Base-by-base conservation (phyloP, 148 eudicot species). In the Amaranthus hypochondriacus region DNA sequence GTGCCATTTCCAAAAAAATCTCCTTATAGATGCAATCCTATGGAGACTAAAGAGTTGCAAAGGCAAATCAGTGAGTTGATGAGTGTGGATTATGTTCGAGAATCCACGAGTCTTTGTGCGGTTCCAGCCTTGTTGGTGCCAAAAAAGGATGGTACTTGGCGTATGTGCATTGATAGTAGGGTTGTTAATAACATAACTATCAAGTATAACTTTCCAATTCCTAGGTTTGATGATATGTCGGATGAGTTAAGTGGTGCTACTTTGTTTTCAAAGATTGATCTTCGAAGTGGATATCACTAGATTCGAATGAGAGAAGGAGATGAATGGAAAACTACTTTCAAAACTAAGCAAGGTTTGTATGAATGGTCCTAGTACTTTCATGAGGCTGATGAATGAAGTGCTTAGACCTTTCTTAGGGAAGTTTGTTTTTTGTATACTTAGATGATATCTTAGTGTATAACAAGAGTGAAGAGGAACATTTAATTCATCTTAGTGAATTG, bases 131-230 rank as follows among this genome's bases (percentile, higher is more conserved):
- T 9, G 11, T 9, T 9, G 13, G n/a, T 7, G 51, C 52, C 15
- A 46, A 7, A 47, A 9, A 43, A n/a, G n/a, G 48, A 48, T 11
- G 4, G 52, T 2, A 67, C 70, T 48, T 67, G 56, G 56, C 1
- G 55, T 6, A 68, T 66, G 6, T 66, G 28, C 8, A 49, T 66
- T 0, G 69, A 48, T 66, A 66, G 54, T 66, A 48, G 55, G 9
- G 69, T 7, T 4, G 55, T 66, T 53, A 66, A 66, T n/a, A 66
- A 66, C 18, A 66, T 66, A 28, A 48, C 69, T 3, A 66, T 66
- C 49, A 66, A 66, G 10, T 66, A 66, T 11, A 5, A 42, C 0
- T 66, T 66, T 42, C 55, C 53, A 2, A 66, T 66, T 28, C 69
- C 55, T 48, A 66, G 55, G 4, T 28, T 66, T 12, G 55, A 66